Evolutionary conservation across 768 basidiomycete genomes (phyloP).

Genomic region (Tulasnella sp.): DNA sequence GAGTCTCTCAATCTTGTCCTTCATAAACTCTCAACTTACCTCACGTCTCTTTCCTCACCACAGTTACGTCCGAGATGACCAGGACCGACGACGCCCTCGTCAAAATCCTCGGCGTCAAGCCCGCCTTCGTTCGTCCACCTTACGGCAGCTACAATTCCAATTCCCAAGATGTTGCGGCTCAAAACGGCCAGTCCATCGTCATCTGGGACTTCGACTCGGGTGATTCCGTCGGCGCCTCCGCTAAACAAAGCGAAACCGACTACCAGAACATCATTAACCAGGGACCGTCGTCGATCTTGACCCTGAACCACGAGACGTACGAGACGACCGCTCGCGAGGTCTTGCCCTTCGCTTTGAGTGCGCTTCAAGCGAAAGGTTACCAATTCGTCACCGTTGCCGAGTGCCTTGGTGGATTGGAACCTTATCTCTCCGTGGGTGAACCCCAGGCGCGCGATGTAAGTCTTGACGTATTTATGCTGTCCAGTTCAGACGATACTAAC

Average conservation of each 20-base stretch:
- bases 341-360: background rate
- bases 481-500: too few relatives aligned
- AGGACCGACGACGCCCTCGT: constrained; percentile 12
- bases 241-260: background rate
- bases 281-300: too few relatives aligned
- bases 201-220: too few relatives aligned
- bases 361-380: background rate
- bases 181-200: constrained; percentile 15
- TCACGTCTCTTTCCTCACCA: too few relatives aligned
- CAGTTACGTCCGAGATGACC: background rate
- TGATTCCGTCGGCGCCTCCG: constrained; percentile 5
- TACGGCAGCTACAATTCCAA: constrained; percentile 31
- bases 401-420: too few relatives aligned
- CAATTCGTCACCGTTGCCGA: constrained; percentile 19
- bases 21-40: too few relatives aligned
- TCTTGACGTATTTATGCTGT: too few relatives aligned
- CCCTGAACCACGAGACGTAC: constrained; percentile 38
- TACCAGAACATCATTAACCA: constrained; percentile 23
- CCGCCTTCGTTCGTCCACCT: too few relatives aligned
- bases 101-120: too few relatives aligned
- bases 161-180: background rate
- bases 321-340: background rate
- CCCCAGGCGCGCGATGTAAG: too few relatives aligned
- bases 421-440: too few relatives aligned
- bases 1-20: too few relatives aligned